These are phyloP conservation scores for Carpinus viminea DNA, from an alignment of 306 rosid species.

Conservation along the genomic window DNA sequence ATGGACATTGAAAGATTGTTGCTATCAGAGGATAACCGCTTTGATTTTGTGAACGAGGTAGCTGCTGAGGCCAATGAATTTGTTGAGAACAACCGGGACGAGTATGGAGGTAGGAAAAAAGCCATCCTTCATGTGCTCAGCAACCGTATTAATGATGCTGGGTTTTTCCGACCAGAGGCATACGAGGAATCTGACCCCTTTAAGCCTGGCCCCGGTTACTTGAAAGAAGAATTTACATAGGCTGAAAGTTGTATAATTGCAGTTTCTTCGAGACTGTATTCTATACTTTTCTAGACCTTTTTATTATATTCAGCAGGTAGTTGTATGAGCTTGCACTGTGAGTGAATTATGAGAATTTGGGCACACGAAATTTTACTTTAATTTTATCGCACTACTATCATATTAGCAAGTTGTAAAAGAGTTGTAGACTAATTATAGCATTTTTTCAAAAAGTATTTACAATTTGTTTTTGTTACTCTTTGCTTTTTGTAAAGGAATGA, in stretches of 20 bases:
- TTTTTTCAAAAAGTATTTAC: too few relatives aligned
- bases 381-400: too few relatives aligned
- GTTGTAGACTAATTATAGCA: too few relatives aligned
- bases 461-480: too few relatives aligned
- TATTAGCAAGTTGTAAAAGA: too few relatives aligned
- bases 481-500: too few relatives aligned
- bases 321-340: background rate
- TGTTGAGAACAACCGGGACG: slow-evolving; percentile 75
- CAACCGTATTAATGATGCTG: slow-evolving; percentile 74
- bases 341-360: too few relatives aligned
- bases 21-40: slow-evolving; percentile 77
- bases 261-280: slow-evolving; percentile 4
- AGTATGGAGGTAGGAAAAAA: slow-evolving; percentile 81
- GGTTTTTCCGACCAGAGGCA: slow-evolving; percentile 76
- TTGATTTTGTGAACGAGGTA: slow-evolving; percentile 83
- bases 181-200: slow-evolving; percentile 74
- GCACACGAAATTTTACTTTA: too few relatives aligned
- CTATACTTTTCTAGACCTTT: background rate
- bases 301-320: background rate
- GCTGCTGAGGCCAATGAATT: slow-evolving; percentile 84
- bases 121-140: slow-evolving; percentile 91
- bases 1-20: slow-evolving; percentile 73
- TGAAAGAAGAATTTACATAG: slow-evolving; percentile 57
- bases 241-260: background rate
- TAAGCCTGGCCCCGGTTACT: slow-evolving; percentile 72